Percentiles rank a stretch among this genome's conserved stretches.
Evolutionary conservation across 2,329 filamentous ascomycete species (phyloP).

Genomic region (Didymella pomorum): DNA sequence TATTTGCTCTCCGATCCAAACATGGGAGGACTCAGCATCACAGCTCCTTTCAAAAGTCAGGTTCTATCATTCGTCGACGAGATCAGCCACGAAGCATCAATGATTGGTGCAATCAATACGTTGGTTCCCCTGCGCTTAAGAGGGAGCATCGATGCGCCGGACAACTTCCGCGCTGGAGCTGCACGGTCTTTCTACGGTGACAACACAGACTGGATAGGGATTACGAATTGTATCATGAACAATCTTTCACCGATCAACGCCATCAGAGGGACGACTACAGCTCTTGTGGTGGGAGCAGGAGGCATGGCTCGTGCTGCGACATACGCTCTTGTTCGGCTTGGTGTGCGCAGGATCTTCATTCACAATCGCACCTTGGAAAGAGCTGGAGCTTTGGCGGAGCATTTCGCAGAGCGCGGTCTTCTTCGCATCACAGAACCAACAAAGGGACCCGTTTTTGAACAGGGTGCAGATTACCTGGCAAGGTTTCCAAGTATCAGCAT

Average conservation of each 20-base stretch:
- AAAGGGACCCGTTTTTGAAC: too few species aligned
- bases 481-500: background rate
- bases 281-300: constrained; percentile 5
- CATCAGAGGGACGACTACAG: background rate
- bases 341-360: constrained; percentile 2
- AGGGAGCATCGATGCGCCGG: background rate
- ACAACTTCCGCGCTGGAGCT: background rate
- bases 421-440: background rate
- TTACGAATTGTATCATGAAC: background rate
- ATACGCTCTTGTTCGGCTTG: constrained; percentile 1
- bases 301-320: constrained; percentile 10
- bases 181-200: constrained; percentile 3
- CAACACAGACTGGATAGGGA: constrained; percentile 8
- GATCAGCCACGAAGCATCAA: constrained; percentile 4
- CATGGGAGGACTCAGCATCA: constrained; percentile 3
- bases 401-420: background rate
- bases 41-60: constrained; percentile 5
- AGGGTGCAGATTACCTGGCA: background rate
- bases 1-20: background rate
- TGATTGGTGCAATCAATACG: constrained; percentile 5
- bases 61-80: background rate
- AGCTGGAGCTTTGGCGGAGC: background rate
- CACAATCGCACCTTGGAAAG: background rate
- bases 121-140: constrained; percentile 1
- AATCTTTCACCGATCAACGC: constrained; percentile 8